phyloP scores from a whole-genome alignment of 78 protist species.

The Emiliania huxleyi region DNA sequence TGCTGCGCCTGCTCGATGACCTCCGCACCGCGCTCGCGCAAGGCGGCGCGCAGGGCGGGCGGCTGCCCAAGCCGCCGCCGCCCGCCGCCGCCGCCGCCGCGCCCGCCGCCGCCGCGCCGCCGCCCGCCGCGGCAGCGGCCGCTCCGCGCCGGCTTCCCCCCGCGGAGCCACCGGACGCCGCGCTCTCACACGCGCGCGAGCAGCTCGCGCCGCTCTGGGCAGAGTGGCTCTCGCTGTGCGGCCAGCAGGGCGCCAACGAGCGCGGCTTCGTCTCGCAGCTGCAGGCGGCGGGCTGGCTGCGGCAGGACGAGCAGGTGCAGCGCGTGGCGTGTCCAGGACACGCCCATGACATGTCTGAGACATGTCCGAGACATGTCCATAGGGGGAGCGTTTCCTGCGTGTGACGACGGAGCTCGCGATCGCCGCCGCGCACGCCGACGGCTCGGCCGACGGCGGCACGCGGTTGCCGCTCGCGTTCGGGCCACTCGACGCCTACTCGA shows the following conservation, averaged over 20 bases:
- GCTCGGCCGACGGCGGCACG: not conserved
- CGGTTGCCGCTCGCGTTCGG: not conserved
- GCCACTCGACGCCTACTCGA: constrained; percentile 73
- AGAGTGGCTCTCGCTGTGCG: not conserved
- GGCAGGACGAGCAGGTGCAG: constrained; percentile 24
- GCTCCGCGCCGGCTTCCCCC: not conserved
- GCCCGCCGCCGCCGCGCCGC: not conserved
- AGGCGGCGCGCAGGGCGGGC: not conserved
- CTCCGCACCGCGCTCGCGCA: not conserved
- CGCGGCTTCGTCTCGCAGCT: constrained; percentile 37
- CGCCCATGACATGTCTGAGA: no score
- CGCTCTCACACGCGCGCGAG: constrained; percentile 13
- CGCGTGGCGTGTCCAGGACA: no score
- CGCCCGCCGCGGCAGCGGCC: not conserved
- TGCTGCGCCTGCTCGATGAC: not conserved
- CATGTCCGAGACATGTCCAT: no score
- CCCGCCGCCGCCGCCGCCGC: not conserved
- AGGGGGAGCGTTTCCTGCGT: constrained; percentile 52
- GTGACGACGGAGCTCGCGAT: constrained; percentile 46
- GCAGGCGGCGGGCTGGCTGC: constrained; percentile 44
- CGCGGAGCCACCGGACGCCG: not conserved
- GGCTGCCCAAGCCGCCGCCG: not conserved
- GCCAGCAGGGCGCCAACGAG: not conserved
- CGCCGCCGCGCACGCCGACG: not conserved
- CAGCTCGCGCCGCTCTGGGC: not conserved